phyloP scores from a whole-genome alignment of 495 filamentous ascomycete species.

The Bacidia gigantensis region DNA sequence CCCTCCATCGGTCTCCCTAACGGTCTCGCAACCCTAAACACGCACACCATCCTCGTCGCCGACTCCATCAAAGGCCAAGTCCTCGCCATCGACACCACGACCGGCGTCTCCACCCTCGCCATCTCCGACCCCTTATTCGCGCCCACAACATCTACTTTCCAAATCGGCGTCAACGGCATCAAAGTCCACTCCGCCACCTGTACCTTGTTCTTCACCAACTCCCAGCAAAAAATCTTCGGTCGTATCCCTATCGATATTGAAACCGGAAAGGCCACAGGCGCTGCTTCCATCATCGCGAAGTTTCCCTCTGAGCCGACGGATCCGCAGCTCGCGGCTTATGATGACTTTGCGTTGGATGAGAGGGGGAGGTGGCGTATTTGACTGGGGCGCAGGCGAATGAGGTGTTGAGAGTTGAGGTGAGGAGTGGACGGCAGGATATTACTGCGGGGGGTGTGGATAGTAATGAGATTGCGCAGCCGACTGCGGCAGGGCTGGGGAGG shows the following conservation, averaged over 20 bases:
- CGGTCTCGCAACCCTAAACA: conserved; percentile 6
- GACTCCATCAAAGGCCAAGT: conserved; percentile 6
- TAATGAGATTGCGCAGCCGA: conserved; percentile 16
- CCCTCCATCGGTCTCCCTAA: conserved; percentile 6
- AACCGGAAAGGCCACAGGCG: conserved; percentile 13
- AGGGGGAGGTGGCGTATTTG: conserved; percentile 11
- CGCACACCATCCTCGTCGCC: conserved; percentile 10
- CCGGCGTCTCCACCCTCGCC: conserved; percentile 9
- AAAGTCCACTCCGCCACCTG: conserved; percentile 8
- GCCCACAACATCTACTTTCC: too few relatives aligned
- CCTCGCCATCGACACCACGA: conserved; percentile 7
- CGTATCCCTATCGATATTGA: conserved; percentile 18
- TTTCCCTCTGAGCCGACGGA: not conserved
- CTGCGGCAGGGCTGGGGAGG: conserved; percentile 21
- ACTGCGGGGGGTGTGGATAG: conserved; percentile 5
- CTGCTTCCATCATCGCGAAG: conserved; percentile 9
- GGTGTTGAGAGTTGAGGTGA: conserved; percentile 13
- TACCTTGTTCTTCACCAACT: conserved; percentile 29
- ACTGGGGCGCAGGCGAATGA: conserved; percentile 9
- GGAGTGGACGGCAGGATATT: not conserved
- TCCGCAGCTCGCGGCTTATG: conserved; percentile 9
- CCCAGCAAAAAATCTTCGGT: conserved; percentile 21
- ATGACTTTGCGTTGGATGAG: conserved; percentile 23
- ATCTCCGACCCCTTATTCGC: conserved; percentile 8
- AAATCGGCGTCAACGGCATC: conserved; percentile 31